Conservation (phyloP, 495 filamentous ascomycete species). For the Daldinia caldariorum region DNA sequence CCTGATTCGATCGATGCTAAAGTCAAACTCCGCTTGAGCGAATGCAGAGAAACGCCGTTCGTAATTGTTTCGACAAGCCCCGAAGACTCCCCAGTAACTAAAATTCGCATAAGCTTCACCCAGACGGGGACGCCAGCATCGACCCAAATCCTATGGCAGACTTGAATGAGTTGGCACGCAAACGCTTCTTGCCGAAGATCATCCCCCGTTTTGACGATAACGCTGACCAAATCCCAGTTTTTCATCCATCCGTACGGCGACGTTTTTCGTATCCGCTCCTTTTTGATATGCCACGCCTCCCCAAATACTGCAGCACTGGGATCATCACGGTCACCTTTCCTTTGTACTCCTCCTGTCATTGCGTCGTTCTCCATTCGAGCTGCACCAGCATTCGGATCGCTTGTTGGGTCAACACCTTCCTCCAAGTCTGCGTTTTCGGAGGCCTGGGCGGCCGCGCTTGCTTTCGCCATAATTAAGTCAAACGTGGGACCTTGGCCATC, state of each 20-base stretch:
- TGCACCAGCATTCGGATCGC: constrained; percentile 71
- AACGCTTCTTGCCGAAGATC: constrained; percentile 82
- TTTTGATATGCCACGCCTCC: constrained; percentile 79
- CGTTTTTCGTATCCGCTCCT: constrained; percentile 77
- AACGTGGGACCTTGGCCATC: constrained; percentile 71
- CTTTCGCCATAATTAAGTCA: constrained; percentile 74
- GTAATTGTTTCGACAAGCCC: constrained; percentile 84
- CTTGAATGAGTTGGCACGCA: constrained; percentile 78
- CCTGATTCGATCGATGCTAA: constrained; percentile 71
- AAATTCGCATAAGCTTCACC: constrained; percentile 81
- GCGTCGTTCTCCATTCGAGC: constrained; percentile 84
- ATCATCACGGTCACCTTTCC: constrained; percentile 79
- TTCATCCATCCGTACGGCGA: constrained; percentile 82
- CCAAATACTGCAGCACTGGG: constrained; percentile 83
- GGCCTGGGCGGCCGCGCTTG: constrained; percentile 46
- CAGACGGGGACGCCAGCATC: constrained; percentile 77
- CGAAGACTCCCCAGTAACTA: constrained; percentile 80
- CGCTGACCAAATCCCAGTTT: constrained; percentile 81
- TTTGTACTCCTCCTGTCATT: constrained; percentile 78
- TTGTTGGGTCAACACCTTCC: constrained; percentile 56
- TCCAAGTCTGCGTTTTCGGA: constrained; percentile 55
- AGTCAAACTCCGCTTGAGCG: constrained; percentile 77
- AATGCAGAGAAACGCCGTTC: constrained; percentile 79
- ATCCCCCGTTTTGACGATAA: constrained; percentile 82
- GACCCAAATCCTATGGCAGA: constrained; percentile 79